Evolutionary conservation across 2,329 filamentous ascomycete genomes (phyloP).

Genomic region (Aphanocladium album): DNA sequence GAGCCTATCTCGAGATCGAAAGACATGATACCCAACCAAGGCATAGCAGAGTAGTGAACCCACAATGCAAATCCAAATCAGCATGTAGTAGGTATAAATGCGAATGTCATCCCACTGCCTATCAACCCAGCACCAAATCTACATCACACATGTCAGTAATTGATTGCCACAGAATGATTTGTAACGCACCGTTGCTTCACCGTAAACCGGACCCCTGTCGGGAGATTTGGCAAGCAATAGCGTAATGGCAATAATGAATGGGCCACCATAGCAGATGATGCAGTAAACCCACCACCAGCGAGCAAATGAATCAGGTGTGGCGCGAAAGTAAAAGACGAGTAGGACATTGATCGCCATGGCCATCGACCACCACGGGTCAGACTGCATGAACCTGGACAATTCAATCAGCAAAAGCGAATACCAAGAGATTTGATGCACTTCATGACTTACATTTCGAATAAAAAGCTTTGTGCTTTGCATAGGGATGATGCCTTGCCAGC

Average conservation of each 20-base stretch:
- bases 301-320: conserved; percentile 62
- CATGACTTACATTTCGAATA: conserved; percentile 60
- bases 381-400: conserved; percentile 64
- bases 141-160: neutral
- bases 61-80: conserved; percentile 56
- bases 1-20: conserved; percentile 51
- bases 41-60: conserved; percentile 51
- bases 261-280: conserved; percentile 65
- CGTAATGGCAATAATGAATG: conserved; percentile 60
- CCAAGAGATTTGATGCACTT: too few species aligned
- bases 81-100: conserved; percentile 58
- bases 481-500: conserved; percentile 49
- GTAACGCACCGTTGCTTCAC: conserved; percentile 50
- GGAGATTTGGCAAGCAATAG: conserved; percentile 53
- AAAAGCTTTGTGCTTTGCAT: conserved; percentile 56
- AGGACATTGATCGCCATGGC: conserved; percentile 82
- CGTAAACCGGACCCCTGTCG: conserved; percentile 41
- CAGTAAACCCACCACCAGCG: conserved; percentile 68
- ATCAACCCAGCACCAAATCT: conserved; percentile 62
- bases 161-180: neutral
- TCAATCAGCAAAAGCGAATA: neutral
- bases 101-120: conserved; percentile 49
- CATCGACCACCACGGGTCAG: conserved; percentile 71
- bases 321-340: conserved; percentile 59
- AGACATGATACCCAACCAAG: conserved; percentile 55